These are phyloP conservation scores for Neofusicoccum sp. DNA, from an alignment of 2,329 filamentous ascomycete species.

Conservation along the genomic window DNA sequence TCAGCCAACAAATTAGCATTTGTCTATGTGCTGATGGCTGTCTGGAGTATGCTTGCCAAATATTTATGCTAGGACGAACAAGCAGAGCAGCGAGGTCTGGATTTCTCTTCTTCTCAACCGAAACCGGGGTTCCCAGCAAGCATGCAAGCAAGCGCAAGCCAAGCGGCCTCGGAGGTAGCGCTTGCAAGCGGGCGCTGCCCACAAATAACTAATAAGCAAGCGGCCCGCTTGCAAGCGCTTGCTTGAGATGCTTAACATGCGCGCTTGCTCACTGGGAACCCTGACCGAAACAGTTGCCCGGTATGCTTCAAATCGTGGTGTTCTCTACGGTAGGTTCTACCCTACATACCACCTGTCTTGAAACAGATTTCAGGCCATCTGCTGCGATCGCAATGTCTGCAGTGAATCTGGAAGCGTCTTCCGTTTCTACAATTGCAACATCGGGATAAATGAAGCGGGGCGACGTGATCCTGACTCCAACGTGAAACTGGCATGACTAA, in stretches of 20 bases:
- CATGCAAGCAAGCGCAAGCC: too few relatives aligned
- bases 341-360: conserved; percentile 20
- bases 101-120: conserved; percentile 41
- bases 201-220: too few relatives aligned
- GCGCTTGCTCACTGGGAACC: too few relatives aligned
- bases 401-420: conserved; percentile 37
- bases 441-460: conserved; percentile 44
- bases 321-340: conserved; percentile 40
- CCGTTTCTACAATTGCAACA: conserved; percentile 28
- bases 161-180: too few relatives aligned
- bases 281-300: conserved; percentile 52
- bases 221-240: too few relatives aligned
- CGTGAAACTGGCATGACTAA: conserved; percentile 61
- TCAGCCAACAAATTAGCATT: conserved; percentile 30
- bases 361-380: conserved; percentile 51
- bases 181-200: too few relatives aligned
- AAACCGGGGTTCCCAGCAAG: too few relatives aligned
- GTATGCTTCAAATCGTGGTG: conserved; percentile 63
- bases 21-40: conserved; percentile 16
- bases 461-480: conserved; percentile 58
- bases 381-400: conserved; percentile 31
- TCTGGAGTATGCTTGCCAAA: conserved; percentile 22
- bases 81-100: conserved; percentile 24
- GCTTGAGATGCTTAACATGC: too few relatives aligned
- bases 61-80: conserved; percentile 23